Base-by-base conservation (phyloP, 73 alveolate genomes). In the Diophrys appendiculata region DNA sequence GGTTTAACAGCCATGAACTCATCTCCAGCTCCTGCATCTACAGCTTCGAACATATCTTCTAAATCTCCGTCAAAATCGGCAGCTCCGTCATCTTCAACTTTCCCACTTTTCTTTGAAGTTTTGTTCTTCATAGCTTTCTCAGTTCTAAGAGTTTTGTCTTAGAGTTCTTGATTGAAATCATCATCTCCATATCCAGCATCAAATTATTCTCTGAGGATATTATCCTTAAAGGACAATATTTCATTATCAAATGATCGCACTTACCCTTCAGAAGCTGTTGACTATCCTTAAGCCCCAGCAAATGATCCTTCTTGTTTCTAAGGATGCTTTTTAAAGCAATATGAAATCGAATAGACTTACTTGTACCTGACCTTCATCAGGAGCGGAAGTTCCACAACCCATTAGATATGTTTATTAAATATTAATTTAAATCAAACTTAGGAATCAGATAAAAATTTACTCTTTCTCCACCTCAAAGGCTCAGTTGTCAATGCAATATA, bases 21-120 rank as follows among this genome's bases (percentile, higher is more conserved):
- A 53, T 90, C 98, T 43, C 95, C 97, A 23, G 83, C 91, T n/a
- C 94, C 92, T 22, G 77, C 91, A 27, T 81, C 93, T 3, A 68
- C 93, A 14, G 79, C 68, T 77, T 90, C 95, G 82, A 90, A 92
- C 2, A 82, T 23, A 0, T 85, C 86, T 0, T 23, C 85, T 1
- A 30, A 33, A 11, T 80, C 86, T 0, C 28, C 54, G 32, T 80
- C 93, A 0, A 86, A 30, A 18, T 31, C 72, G n/a, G 22, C 69
- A 27, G 30, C 11, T 5, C 18, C 60, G 18, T 11, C 5, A 3
- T 67, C 53, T 3, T 67, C 31, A 23, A 67, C 25, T 25, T 67
- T 29, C 3, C 52, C 25, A 3, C 29, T 31, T 2, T 23, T 67
- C 52, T 67, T 67, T 18, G 75, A 23, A 54, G 5, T 24, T 31